Conservation (phyloP, 176 grass and related monocot genomes). For the Echinochloa phyllopogon region DNA sequence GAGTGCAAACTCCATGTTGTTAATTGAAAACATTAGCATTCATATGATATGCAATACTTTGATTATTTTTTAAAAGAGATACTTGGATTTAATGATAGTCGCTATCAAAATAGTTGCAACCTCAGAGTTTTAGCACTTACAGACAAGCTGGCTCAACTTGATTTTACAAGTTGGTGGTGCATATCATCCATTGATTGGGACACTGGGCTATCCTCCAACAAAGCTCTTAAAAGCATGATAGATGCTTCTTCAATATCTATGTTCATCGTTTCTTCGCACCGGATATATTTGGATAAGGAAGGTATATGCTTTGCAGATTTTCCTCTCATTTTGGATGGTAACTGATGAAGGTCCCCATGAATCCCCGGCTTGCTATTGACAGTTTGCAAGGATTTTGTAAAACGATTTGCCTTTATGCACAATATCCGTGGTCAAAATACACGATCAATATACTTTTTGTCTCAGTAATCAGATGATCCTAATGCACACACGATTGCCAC, state of each 20-base stretch:
- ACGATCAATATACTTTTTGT: background rate
- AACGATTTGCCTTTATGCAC: background rate
- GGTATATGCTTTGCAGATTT: background rate
- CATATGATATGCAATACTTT: background rate
- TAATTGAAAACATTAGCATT: background rate
- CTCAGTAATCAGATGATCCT: background rate
- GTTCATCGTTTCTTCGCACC: background rate
- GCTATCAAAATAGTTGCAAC: background rate
- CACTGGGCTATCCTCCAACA: background rate
- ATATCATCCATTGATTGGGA: background rate
- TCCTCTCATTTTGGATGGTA: background rate
- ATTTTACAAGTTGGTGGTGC: conserved; percentile 6
- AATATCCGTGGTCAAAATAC: background rate
- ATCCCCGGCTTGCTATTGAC: background rate
- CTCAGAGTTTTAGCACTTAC: no score
- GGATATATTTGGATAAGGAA: background rate
- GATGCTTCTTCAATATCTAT: no score
- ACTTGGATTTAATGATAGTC: background rate
- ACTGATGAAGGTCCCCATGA: background rate
- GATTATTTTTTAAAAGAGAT: background rate
- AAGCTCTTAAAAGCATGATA: background rate
- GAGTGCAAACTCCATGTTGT: background rate
- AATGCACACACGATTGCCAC: background rate
- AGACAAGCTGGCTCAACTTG: background rate
- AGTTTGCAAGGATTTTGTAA: background rate